Conservation (phyloP, 495 filamentous ascomycete species). For the Lasiosphaeria miniovina region DNA sequence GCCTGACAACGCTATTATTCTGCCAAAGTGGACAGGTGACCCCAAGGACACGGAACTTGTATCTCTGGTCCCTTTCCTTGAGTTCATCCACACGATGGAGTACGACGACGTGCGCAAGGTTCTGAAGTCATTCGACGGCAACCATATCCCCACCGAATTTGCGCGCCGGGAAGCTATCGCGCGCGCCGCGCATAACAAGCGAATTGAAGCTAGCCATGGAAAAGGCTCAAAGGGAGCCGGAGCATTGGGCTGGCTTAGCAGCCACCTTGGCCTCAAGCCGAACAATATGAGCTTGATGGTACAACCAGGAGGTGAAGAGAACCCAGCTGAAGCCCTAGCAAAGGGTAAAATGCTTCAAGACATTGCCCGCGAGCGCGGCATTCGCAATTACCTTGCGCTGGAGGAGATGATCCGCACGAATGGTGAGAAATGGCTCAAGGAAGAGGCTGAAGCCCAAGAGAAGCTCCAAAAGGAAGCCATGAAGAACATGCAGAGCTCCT, state of each 20-base stretch:
- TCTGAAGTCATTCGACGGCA: conserved; percentile 83
- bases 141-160: conserved; percentile 82
- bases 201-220: conserved; percentile 66
- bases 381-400: conserved; percentile 81
- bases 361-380: conserved; percentile 83
- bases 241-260: conserved; percentile 61
- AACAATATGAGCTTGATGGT: conserved; percentile 50
- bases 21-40: conserved; percentile 85
- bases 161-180: conserved; percentile 81
- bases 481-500: conserved; percentile 66
- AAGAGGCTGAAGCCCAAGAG: conserved; percentile 82
- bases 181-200: conserved; percentile 73
- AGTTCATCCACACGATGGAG: conserved; percentile 93
- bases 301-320: conserved; percentile 63
- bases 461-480: conserved; percentile 84
- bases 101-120: conserved; percentile 79
- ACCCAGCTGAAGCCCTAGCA: conserved; percentile 66
- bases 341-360: conserved; percentile 96
- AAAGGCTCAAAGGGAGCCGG: conserved; percentile 50
- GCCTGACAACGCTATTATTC: conserved; percentile 88
- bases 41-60: conserved; percentile 80
- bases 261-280: conserved; percentile 72
- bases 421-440: conserved; percentile 89
- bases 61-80: conserved; percentile 87
- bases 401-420: conserved; percentile 89